Evolutionary conservation across 257 asterid species (phyloP).

Genomic region (Nicotiana tomentosiformis): DNA sequence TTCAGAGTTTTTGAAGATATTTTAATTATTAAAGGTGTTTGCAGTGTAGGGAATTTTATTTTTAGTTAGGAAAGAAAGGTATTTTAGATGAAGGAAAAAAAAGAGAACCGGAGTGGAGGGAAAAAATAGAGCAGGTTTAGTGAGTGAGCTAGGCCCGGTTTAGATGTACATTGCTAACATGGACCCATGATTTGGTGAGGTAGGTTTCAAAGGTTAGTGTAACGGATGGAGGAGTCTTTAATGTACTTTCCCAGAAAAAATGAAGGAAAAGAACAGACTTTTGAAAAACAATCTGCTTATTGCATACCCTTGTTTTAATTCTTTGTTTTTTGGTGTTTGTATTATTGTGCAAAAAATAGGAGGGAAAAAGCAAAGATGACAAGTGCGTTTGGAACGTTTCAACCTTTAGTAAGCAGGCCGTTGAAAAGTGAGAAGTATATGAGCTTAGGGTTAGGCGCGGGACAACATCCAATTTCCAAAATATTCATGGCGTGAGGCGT

Average conservation of each 20-base stretch:
- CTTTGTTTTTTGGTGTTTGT: background rate
- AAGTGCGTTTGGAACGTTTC: constrained; percentile 14
- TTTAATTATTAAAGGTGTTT: background rate
- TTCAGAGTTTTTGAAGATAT: constrained; percentile 49
- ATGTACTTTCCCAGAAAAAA: constrained; percentile 18
- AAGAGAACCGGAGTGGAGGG: constrained; percentile 1
- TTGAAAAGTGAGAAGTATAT: constrained; percentile 38
- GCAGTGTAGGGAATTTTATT: background rate
- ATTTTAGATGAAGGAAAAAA: background rate
- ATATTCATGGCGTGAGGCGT: constrained; percentile 36
- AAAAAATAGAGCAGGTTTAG: constrained; percentile 18
- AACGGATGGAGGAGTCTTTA: constrained; percentile 42
- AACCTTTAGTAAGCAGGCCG: constrained; percentile 20
- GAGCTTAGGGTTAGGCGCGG: background rate
- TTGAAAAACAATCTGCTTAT: background rate
- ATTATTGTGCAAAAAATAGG: background rate
- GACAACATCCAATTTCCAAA: background rate
- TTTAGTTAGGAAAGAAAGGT: background rate
- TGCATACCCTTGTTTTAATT: background rate
- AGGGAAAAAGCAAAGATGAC: constrained; percentile 5
- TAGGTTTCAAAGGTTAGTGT: constrained; percentile 37
- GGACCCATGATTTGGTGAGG: constrained; percentile 49
- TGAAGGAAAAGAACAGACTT: background rate
- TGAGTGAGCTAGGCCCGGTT: constrained; percentile 32
- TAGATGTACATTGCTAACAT: constrained; percentile 35